These are phyloP conservation scores for Dictyostelium firmibasis DNA, from an alignment of 78 protist species.

Conservation along the genomic window DNA sequence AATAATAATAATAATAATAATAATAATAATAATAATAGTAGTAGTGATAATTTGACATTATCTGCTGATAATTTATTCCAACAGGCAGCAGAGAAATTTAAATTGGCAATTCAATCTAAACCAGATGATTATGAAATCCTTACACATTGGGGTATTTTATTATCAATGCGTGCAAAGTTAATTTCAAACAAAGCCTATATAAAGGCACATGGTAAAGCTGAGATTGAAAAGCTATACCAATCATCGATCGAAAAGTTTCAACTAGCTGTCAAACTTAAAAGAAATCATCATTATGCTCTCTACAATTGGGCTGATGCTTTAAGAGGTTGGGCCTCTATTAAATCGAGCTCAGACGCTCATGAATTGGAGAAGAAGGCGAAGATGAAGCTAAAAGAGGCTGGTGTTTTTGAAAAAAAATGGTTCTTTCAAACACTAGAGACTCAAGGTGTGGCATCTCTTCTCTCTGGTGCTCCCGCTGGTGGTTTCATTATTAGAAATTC, in stretches of 20 bases:
- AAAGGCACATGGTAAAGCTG: neutral
- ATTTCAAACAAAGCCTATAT: neutral
- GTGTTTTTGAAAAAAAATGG: conserved; percentile 76
- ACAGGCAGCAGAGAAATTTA: conserved; percentile 58
- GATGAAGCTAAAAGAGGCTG: conserved; percentile 41
- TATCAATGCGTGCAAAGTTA: conserved; percentile 39
- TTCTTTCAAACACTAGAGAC: conserved; percentile 75
- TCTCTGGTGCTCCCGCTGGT: conserved; percentile 47
- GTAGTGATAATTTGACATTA: neutral
- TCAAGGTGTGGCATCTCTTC: conserved; percentile 55
- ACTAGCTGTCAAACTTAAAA: conserved; percentile 26
- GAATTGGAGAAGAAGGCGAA: conserved; percentile 14
- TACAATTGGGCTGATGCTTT: conserved; percentile 70
- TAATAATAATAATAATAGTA: neutral
- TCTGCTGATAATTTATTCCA: neutral
- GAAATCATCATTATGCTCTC: conserved; percentile 65
- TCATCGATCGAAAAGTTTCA: conserved; percentile 54
- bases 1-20: neutral
- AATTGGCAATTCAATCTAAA: conserved; percentile 67
- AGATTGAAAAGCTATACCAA: conserved; percentile 21
- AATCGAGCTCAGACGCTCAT: neutral
- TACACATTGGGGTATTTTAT: conserved; percentile 77
- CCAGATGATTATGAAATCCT: conserved; percentile 77
- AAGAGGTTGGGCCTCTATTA: conserved; percentile 48
- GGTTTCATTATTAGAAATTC: conserved; percentile 60